Base-by-base conservation (phyloP, 192 early-diverging fungal genomes). In the Oehlia diaphana region DNA sequence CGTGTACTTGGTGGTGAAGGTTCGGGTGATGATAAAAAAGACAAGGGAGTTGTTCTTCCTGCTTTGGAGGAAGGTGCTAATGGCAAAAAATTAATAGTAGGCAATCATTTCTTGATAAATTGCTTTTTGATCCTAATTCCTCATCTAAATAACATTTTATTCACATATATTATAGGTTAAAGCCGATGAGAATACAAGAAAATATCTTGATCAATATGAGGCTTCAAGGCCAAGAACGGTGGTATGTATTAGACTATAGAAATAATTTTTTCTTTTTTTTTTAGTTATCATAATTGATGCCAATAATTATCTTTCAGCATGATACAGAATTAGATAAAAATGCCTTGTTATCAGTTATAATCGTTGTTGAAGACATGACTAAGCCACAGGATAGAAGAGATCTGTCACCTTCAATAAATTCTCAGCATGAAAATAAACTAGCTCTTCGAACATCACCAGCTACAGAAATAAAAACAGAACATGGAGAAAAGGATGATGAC, bases 1-100 rank as follows among this genome's bases (percentile, higher is more conserved):
- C 85, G 91, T 49, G 85, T 94, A 2, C 53, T 94, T 65, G 89
- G 90, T 37, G 92, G 91, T 44, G 91, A 92, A 79, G 91, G 88
- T 13, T 69, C 79, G 1, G 50, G 72, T 0, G 80, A 84, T 19
- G 77, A 79, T 9, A 79, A 63, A 26, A 79, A 79, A 67, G 77
- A 79, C 26, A 79, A 79, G 63, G 86, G 86, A 12, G 76, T 88
- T 13, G 80, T 82, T 12, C 68, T 90, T 23, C 81, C 77, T 33
- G 81, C 81, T 28, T 77, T 82, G 66, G 87, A 80, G 64, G 88
- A 79, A n/a, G 76, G 79, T 14, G 79, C 62, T 39, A 33, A 72
- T 10, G 74, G 80, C 33, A 90, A 90, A 76, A 85, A 84, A 66
- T 72, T 88, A 16, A 89, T 86, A 83, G 88, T 86, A 71, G 66